Evolutionary conservation across 176 grass and related monocot genomes (phyloP).

Genomic region (Triticum monococcum): DNA sequence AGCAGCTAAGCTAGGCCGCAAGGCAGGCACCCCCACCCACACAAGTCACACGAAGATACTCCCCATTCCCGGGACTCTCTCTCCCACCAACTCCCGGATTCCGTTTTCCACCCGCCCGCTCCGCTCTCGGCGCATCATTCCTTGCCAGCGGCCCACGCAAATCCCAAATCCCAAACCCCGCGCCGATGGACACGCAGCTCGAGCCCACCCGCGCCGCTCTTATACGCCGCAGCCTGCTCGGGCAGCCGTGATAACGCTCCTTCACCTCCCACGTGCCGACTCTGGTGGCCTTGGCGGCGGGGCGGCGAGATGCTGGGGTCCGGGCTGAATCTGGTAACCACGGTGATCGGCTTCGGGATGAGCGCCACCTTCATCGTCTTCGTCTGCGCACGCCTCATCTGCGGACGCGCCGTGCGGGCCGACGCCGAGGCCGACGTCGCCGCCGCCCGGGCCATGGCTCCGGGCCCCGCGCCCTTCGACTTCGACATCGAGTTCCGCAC

Average conservation of each 20-base stretch:
- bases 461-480: constrained; percentile 45
- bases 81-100: constrained; percentile 39
- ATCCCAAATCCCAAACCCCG: constrained; percentile 64
- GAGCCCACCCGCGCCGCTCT: constrained; percentile 43
- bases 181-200: constrained; percentile 42
- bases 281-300: background rate
- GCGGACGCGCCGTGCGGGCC: constrained; percentile 56
- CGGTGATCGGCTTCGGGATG: constrained; percentile 96
- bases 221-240: constrained; percentile 36
- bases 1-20: background rate
- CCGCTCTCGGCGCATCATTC: constrained; percentile 41
- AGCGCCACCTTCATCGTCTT: constrained; percentile 97
- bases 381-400: constrained; percentile 89
- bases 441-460: constrained; percentile 37
- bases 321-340: constrained; percentile 91
- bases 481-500: constrained; percentile 70
- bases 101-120: constrained; percentile 9
- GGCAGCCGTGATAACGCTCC: background rate
- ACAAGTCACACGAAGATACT: constrained; percentile 41
- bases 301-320: constrained; percentile 65
- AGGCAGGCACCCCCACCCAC: constrained; percentile 14
- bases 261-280: background rate
- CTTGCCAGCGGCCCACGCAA: constrained; percentile 61
- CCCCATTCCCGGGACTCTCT: constrained; percentile 1
- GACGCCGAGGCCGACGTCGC: constrained; percentile 33